These are phyloP conservation scores for Trichoderma pleuroti DNA, from an alignment of 2,329 filamentous ascomycete species.

Conservation along the genomic window DNA sequence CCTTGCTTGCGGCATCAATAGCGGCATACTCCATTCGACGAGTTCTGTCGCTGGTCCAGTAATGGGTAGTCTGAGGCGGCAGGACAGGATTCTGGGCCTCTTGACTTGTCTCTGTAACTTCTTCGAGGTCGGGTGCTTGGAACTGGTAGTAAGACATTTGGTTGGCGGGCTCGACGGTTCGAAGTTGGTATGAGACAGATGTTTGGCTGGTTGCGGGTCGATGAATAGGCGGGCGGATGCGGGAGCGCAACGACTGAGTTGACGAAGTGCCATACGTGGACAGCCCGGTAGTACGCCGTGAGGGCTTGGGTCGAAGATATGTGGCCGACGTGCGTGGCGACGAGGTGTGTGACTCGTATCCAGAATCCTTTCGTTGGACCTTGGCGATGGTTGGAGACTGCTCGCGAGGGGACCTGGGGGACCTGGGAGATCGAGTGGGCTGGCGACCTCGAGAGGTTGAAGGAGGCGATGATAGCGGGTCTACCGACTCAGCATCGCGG, in stretches of 20 bases:
- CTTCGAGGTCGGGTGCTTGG: slow-evolving; percentile 41
- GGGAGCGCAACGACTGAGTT: slow-evolving; percentile 30
- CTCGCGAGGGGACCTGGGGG: slow-evolving; percentile 24
- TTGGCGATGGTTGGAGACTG: slow-evolving; percentile 34
- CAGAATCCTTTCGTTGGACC: slow-evolving; percentile 57
- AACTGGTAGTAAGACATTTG: slow-evolving; percentile 48
- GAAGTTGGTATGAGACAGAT: slow-evolving; percentile 24
- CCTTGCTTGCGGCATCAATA: slow-evolving; percentile 59
- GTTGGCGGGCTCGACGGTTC: slow-evolving; percentile 34
- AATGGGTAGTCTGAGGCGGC: slow-evolving; percentile 58
- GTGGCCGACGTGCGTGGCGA: slow-evolving; percentile 39
- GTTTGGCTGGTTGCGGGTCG: slow-evolving; percentile 34
- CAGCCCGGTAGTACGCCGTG: slow-evolving; percentile 35
- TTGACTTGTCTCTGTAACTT: slow-evolving; percentile 26
- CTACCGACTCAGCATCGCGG: slow-evolving; percentile 47
- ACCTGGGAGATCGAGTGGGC: slow-evolving; percentile 23
- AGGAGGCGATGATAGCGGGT: slow-evolving; percentile 35
- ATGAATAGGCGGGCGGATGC: slow-evolving; percentile 41
- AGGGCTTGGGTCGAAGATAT: slow-evolving; percentile 29
- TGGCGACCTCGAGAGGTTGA: slow-evolving; percentile 26
- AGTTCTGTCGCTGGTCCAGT: slow-evolving; percentile 64
- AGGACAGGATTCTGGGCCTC: slow-evolving; percentile 30
- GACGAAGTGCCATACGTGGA: slow-evolving; percentile 26
- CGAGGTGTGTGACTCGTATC: slow-evolving; percentile 50
- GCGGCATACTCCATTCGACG: slow-evolving; percentile 63